Conservation (phyloP, 148 eudicot species). For the Bassia scoparia region DNA sequence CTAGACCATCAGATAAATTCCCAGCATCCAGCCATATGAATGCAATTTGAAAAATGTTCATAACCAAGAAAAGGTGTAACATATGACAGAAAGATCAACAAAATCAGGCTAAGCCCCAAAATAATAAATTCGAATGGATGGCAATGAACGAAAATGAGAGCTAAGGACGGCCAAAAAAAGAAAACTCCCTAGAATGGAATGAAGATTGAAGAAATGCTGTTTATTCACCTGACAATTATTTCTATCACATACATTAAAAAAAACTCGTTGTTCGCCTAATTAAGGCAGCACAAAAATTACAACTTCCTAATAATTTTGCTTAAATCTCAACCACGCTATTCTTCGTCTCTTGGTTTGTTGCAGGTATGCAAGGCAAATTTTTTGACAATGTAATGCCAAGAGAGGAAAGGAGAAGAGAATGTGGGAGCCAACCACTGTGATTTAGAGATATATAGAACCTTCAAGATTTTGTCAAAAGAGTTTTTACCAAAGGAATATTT, state of each 20-base stretch:
- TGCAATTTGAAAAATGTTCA: background rate
- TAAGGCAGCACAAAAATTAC: constrained; percentile 3
- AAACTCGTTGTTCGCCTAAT: background rate
- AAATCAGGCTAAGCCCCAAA: too few relatives aligned
- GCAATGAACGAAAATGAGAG: background rate
- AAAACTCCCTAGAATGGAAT: constrained; percentile 20
- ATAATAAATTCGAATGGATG: too few relatives aligned
- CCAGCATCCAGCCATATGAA: constrained; percentile 25
- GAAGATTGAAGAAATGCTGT: constrained; percentile 11
- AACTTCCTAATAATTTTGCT: background rate
- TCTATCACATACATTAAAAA: background rate
- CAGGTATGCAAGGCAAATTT: background rate
- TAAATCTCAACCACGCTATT: constrained; percentile 5
- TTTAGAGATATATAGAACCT: background rate
- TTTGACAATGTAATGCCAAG: constrained; percentile 15
- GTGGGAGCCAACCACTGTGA: constrained; percentile 20
- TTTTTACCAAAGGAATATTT: background rate
- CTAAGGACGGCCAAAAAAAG: background rate
- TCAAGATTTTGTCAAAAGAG: background rate
- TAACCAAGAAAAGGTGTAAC: background rate
- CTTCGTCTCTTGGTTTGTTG: background rate
- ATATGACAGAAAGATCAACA: background rate
- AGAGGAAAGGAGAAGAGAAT: background rate
- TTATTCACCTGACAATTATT: constrained; percentile 8
- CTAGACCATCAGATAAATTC: background rate